Percentiles rank a stretch among this genome's conserved stretches.
Conservation (phyloP, 495 filamentous ascomycete genomes). For the Platismatia glauca region DNA sequence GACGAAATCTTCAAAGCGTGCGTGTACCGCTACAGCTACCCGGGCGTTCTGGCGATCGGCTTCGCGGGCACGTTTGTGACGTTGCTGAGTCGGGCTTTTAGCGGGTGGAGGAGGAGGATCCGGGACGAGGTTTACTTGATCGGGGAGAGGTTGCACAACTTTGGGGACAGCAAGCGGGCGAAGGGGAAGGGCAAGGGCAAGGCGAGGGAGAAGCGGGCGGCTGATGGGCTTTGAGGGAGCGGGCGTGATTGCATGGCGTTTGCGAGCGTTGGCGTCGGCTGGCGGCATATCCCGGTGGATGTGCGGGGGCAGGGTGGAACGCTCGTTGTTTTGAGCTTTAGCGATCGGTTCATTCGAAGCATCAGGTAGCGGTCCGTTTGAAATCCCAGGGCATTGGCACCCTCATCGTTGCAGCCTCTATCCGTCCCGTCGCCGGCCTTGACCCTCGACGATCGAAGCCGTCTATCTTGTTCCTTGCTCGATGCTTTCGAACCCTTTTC, state of each 20-base stretch:
- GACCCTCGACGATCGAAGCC: no score
- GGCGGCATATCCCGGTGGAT: not conserved
- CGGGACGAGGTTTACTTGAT: constrained; percentile 94
- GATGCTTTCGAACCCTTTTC: no score
- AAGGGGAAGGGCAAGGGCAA: constrained; percentile 14
- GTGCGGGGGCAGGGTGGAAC: not conserved
- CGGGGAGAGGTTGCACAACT: constrained; percentile 88
- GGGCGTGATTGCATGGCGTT: not conserved
- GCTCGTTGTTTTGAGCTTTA: no score
- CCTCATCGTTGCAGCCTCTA: no score
- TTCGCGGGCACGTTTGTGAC: constrained; percentile 36
- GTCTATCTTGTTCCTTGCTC: no score
- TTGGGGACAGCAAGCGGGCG: constrained; percentile 48
- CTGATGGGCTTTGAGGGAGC: not conserved
- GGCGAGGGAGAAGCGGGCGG: not conserved
- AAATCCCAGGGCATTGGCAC: no score
- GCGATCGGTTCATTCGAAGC: no score
- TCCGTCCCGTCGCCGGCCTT: no score
- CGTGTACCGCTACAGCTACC: constrained; percentile 69
- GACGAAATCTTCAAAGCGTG: constrained; percentile 41
- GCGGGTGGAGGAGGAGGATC: constrained; percentile 72
- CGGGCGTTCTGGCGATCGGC: constrained; percentile 43
- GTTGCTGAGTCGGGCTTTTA: constrained; percentile 44
- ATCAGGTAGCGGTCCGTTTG: no score
- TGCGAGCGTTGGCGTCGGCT: not conserved